Base-by-base conservation (phyloP, 2,329 filamentous ascomycete species). In the Hansfordia pulvinata region DNA sequence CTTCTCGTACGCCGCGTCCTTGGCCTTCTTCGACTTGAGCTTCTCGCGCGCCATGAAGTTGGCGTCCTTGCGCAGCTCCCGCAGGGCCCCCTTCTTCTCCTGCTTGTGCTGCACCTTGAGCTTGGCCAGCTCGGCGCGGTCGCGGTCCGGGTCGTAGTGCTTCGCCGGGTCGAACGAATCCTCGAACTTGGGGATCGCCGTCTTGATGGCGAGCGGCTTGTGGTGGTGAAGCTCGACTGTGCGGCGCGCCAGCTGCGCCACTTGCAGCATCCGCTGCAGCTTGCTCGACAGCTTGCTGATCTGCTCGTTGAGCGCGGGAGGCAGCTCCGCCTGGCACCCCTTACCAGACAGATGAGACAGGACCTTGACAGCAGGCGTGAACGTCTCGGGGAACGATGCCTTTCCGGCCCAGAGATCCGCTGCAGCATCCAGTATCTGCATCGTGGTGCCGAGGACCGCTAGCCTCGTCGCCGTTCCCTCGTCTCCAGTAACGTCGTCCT, bases 121-220 rank as follows among this genome's bases (percentile, higher is more conserved):
- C 53, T 86, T 90, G 46, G 76, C 76, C 34, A 80, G 56, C 46
- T 94, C 85, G 13, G 82, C 77, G 18, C 90, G 81, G 54, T 93
- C 85, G 39, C 76, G 77, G 54, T 98, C 81, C 1, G 85, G 85
- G 48, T 98, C 92, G 69, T 98, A 96, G 66, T 96, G 90, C 58
- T 85, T 88, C 59, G 81, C 74, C 3, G 90, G 90, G 52, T 93
- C 90, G 68, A 85, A 98, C 31, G 71, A 68, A 49, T 94, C 88
- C 58, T 96, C 90, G 58, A 96, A 98, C 53, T 93, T 93, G 53
- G 90, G 90, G 24, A 94, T 74, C 31, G 71, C 76, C 6, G 74
- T 76, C 52, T 88, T 86, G 60, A 96, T 93, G 13, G 90, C 77
- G 3, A 93, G 67, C 0, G 86, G 84, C 1, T 69, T 69, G 62